Base-by-base conservation (phyloP, 805 yeast species). In the Clavispora fructus region DNA sequence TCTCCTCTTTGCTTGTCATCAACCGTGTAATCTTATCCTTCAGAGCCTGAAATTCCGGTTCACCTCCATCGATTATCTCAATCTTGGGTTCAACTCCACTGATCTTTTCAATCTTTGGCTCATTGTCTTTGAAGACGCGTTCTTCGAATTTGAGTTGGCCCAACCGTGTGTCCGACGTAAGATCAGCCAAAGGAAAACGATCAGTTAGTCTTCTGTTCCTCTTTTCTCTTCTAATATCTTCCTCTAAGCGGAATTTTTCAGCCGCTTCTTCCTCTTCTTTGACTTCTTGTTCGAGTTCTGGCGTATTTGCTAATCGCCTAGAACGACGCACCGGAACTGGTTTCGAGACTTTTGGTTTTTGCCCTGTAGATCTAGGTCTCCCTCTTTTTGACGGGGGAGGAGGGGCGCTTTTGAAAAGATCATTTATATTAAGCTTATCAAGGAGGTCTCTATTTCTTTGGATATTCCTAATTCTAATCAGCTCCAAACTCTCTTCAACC, bases 401-500 rank as follows among this genome's bases (percentile, higher is more conserved):
- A 7, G 37, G n/a, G 13, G 25, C 16, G 9, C 25, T 33, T 17
- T 33, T 33, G 13, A 33, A 33, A 17, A 33, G 11, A 4, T 33
- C 37, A 1, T 84, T 73, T 3, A 85, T 63, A 52, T 89, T 85
- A 52, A 92, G 73, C 53, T 84, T 80, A 54, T 79, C 74, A 43
- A 92, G 70, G 23, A 91, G 75, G 53, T 82, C 87, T 61, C 82
- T 81, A 65, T 92, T 94, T 42, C 98, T 74, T 52, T 82, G 87
- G 49, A 92, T 94, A 60, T 88, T 89, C 48, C 80, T 87, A 26
- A 31, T 42, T 30, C 58, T 38, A n/a, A 50, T 41, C 39, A 40
- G 39, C 38, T 52, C 54, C 25, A 52, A 39, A 41, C 38, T 27
- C 29, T 26, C 31, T n/a, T 39, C 25, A 9, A 9, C 14, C 41